Evolutionary conservation across 1,284 basidiomycete genomes (phyloP).

Genomic region (Fereydounia khargensis): DNA sequence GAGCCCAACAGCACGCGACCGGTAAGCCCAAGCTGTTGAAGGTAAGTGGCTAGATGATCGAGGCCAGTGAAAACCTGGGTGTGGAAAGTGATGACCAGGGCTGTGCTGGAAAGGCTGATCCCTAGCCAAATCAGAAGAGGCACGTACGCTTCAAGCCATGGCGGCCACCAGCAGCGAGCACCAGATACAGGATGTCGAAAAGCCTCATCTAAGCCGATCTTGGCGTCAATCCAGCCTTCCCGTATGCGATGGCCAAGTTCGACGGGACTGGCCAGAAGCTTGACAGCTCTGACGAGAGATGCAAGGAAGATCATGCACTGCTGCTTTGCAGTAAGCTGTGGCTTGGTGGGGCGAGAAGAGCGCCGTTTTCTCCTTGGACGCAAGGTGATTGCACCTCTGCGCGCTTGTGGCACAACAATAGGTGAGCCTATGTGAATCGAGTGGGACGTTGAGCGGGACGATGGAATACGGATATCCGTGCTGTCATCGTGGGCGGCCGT

Average conservation of each 20-base stretch:
- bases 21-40: constrained; percentile 40
- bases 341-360: constrained; percentile 9
- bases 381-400: constrained; percentile 34
- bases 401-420: constrained; percentile 43
- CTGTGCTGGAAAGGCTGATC: constrained; percentile 52
- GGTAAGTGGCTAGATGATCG: constrained; percentile 36
- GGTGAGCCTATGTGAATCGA: constrained; percentile 40
- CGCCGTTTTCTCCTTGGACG: constrained; percentile 12
- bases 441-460: constrained; percentile 14
- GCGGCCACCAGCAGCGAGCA: constrained; percentile 43
- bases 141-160: constrained; percentile 55
- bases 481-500: constrained; percentile 20
- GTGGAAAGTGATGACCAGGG: constrained; percentile 55
- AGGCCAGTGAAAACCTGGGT: constrained; percentile 51
- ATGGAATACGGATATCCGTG: constrained; percentile 18
- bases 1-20: constrained; percentile 45
- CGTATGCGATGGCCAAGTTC: constrained; percentile 17
- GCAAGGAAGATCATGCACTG: constrained; percentile 10
- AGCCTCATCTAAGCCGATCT: constrained; percentile 40
- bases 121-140: constrained; percentile 57
- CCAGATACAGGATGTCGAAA: constrained; percentile 50
- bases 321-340: constrained; percentile 11
- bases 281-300: constrained; percentile 7
- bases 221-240: constrained; percentile 23
- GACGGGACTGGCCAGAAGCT: constrained; percentile 21